Percentiles rank a stretch among this genome's conserved stretches.
These are phyloP conservation scores for Colletotrichum sp. DNA, from an alignment of 2,329 filamentous ascomycete genomes.

Conservation along the genomic window DNA sequence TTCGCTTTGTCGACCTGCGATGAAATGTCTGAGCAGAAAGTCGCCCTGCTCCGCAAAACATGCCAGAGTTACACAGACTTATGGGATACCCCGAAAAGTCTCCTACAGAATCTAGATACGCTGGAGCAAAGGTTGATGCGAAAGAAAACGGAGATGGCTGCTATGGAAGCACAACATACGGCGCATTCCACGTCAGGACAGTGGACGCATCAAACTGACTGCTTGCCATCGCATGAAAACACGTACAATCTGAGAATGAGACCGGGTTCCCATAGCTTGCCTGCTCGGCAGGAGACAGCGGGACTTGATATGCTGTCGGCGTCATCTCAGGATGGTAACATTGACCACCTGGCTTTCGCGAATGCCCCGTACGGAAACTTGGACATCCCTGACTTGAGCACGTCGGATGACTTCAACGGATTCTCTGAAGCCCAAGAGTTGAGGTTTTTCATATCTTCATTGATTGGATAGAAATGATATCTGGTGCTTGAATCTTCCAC, in stretches of 20 bases:
- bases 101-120: background rate
- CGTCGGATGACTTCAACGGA: background rate
- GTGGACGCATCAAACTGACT: background rate
- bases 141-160: background rate
- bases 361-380: background rate
- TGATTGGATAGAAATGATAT: background rate
- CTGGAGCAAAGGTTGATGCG: background rate
- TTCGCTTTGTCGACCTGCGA: background rate
- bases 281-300: background rate
- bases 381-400: background rate
- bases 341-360: background rate
- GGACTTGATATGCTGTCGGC: background rate
- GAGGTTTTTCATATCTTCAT: background rate
- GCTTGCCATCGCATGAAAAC: background rate
- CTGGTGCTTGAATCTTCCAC: background rate
- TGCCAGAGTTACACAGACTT: background rate
- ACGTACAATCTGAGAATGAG: background rate
- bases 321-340: background rate
- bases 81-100: background rate
- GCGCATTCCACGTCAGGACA: fast-evolving
- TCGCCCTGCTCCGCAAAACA: fast-evolving
- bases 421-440: background rate
- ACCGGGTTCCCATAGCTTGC: too few species aligned
- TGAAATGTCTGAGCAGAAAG: background rate
- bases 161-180: background rate